Evolutionary conservation across 768 basidiomycete species (phyloP).

Genomic region (Hemileccinum rubropunctum): DNA sequence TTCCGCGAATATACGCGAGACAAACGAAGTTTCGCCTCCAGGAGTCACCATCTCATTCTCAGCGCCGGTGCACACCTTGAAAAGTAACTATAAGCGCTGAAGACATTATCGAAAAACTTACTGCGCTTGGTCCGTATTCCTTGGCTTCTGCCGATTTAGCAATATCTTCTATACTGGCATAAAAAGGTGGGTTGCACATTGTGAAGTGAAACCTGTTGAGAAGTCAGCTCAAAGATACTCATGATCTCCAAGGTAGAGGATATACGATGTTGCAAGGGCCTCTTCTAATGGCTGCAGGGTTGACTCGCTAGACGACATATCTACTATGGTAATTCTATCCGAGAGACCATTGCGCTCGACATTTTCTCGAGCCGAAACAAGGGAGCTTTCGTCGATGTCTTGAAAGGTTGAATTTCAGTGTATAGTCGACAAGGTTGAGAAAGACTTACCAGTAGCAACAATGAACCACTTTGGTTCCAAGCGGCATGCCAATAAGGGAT

Average conservation of each 20-base stretch:
- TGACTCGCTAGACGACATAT: slow-evolving; percentile 33
- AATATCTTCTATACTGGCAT: slow-evolving; percentile 71
- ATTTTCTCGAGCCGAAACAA: slow-evolving; percentile 53
- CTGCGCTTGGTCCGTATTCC: slow-evolving; percentile 64
- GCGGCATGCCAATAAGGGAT: slow-evolving; percentile 71
- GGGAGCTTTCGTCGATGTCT: slow-evolving; percentile 75
- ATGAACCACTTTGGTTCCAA: slow-evolving; percentile 55
- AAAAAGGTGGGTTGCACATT: slow-evolving; percentile 98
- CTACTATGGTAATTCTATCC: slow-evolving; percentile 48
- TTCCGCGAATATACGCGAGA: slow-evolving; percentile 73
- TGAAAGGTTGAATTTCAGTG: not conserved
- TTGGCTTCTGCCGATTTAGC: slow-evolving; percentile 57
- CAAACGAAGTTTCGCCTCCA: slow-evolving; percentile 84
- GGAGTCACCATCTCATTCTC: slow-evolving; percentile 84
- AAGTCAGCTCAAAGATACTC: not conserved
- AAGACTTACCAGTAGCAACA: slow-evolving; percentile 59
- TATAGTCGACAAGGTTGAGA: not conserved
- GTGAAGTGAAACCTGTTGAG: slow-evolving; percentile 62
- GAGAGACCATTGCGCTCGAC: slow-evolving; percentile 54
- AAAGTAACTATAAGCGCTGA: not conserved
- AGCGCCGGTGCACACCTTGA: slow-evolving; percentile 82
- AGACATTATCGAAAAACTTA: slow-evolving; percentile 33
- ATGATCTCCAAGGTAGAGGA: not conserved
- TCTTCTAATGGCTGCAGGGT: slow-evolving; percentile 40
- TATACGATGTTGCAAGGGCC: slow-evolving; percentile 4